Evolutionary conservation across 345 rosid species (phyloP).

Genomic region (Populus nigra): DNA sequence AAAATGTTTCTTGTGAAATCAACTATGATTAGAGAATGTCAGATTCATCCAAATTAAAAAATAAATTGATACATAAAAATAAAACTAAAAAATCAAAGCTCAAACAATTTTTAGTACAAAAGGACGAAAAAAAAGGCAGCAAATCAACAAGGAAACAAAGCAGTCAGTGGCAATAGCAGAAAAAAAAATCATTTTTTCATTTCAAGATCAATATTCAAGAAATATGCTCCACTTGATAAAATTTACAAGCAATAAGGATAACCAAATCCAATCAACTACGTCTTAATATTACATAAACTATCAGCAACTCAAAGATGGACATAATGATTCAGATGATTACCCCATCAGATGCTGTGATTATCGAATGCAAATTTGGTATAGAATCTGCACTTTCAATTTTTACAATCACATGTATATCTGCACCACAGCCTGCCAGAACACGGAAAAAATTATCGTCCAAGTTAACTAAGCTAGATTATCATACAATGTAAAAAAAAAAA

Average conservation of each 20-base stretch:
- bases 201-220: background rate
- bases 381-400: slow-evolving; percentile 98
- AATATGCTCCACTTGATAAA: background rate
- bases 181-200: background rate
- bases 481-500: background rate
- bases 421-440: slow-evolving; percentile 57
- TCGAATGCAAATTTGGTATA: slow-evolving; percentile 86
- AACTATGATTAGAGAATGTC: slow-evolving; percentile 1
- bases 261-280: background rate
- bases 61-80: too few relatives aligned
- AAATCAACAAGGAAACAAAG: background rate
- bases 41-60: background rate
- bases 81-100: background rate
- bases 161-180: background rate
- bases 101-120: background rate
- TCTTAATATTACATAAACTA: slow-evolving; percentile 3
- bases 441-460: background rate
- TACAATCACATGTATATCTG: slow-evolving; percentile 86
- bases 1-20: background rate
- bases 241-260: background rate
- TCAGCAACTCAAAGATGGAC: slow-evolving; percentile 17
- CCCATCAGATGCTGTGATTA: slow-evolving; percentile 99
- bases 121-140: background rate
- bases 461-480: background rate
- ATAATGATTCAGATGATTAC: slow-evolving; percentile 41